Conservation (phyloP, 371 early-diverging fungal genomes). For the Mortierella sp. region DNA sequence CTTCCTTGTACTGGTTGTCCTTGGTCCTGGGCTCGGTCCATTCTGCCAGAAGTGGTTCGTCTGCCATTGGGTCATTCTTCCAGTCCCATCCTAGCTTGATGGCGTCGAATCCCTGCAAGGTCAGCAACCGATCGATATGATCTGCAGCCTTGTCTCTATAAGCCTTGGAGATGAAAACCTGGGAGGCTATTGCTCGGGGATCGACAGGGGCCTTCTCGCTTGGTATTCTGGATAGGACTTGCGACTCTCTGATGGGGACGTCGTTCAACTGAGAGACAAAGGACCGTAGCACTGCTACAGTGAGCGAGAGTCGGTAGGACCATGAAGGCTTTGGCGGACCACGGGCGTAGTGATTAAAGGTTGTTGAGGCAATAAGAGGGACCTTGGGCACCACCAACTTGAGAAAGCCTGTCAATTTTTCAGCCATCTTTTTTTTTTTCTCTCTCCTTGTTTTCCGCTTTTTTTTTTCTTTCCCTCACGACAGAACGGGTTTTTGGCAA, state of each 20-base stretch:
- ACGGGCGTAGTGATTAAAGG: conserved; percentile 24
- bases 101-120: conserved; percentile 18
- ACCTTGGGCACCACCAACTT: conserved; percentile 31
- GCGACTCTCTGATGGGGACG: conserved; percentile 32
- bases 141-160: conserved; percentile 38
- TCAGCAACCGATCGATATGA: conserved; percentile 24
- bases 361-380: conserved; percentile 33
- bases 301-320: conserved; percentile 29
- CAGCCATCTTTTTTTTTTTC: conserved; percentile 2
- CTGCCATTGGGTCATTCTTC: conserved; percentile 35
- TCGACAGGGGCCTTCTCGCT: conserved; percentile 29
- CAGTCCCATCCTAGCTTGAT: conserved; percentile 48
- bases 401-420: conserved; percentile 4
- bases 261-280: conserved; percentile 34
- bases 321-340: conserved; percentile 46
- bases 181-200: conserved; percentile 17
- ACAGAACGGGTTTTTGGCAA: not conserved
- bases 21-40: conserved; percentile 37
- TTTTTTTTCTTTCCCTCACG: not conserved
- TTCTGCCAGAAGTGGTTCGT: conserved; percentile 25
- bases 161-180: conserved; percentile 1
- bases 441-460: too few species aligned
- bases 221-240: conserved; percentile 24
- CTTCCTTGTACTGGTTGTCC: conserved; percentile 21
- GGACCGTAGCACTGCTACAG: conserved; percentile 27